Evolutionary conservation across 2,329 filamentous ascomycete genomes (phyloP).

Genomic region (Pseudodiploospora longispora): DNA sequence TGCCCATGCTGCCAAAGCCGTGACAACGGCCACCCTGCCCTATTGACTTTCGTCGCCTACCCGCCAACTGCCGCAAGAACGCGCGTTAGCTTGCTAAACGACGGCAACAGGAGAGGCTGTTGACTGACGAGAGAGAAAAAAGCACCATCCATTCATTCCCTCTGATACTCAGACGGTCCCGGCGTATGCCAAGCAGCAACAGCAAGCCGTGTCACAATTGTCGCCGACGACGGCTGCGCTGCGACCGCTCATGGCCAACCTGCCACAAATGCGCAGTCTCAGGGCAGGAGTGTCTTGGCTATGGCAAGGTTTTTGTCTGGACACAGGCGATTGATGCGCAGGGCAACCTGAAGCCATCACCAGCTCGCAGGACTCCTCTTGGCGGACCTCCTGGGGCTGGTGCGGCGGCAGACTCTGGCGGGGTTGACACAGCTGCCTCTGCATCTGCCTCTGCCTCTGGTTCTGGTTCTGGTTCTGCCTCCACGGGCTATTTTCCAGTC

Average conservation of each 20-base stretch:
- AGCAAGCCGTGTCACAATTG: slow-evolving; percentile 11
- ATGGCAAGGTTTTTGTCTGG: slow-evolving; percentile 54
- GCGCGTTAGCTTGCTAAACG: neutral
- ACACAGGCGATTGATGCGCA: slow-evolving; percentile 43
- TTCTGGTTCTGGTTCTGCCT: neutral
- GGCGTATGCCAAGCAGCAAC: slow-evolving; percentile 21
- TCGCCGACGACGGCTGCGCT: slow-evolving; percentile 38
- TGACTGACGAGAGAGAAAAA: neutral
- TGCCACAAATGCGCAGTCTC: slow-evolving; percentile 51
- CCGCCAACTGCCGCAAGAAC: slow-evolving; percentile 1
- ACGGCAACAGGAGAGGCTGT: neutral
- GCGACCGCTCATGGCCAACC: slow-evolving; percentile 50
- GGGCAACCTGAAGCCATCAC: slow-evolving; percentile 34
- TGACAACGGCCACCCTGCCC: slow-evolving; percentile 6
- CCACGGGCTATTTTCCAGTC: slow-evolving; percentile 7
- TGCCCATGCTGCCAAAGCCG: slow-evolving; percentile 6
- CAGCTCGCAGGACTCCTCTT: slow-evolving; percentile 13
- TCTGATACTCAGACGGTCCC: slow-evolving; percentile 8
- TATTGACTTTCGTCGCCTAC: slow-evolving; percentile 4
- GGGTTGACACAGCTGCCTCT: slow-evolving; percentile 8
- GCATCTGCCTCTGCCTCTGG: neutral
- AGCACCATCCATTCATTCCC: neutral
- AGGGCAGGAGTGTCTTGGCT: slow-evolving; percentile 53
- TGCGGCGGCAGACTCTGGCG: slow-evolving; percentile 10
- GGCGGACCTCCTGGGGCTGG: slow-evolving; percentile 5